Base-by-base conservation (phyloP, 73 alveolate species). In the Symbiodinium pilosum region DNA sequence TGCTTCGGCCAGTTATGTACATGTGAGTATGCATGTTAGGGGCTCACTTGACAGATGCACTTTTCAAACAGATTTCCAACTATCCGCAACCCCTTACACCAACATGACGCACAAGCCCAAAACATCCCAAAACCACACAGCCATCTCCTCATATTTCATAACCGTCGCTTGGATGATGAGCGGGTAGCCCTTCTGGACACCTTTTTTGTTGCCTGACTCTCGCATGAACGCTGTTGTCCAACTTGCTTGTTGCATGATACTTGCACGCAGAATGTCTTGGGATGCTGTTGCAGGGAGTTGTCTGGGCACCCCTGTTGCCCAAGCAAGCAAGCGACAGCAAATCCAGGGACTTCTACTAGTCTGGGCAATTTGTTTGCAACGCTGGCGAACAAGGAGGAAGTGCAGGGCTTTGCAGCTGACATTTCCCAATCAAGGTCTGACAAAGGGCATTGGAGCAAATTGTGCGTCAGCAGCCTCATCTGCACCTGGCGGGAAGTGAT, bases 391-490 rank as follows among this genome's bases (percentile, higher is more conserved):
- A n/a, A n/a, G n/a, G n/a, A n/a, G n/a, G n/a, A n/a, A n/a, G n/a
- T n/a, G n/a, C n/a, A n/a, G n/a, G n/a, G n/a, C n/a, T n/a, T n/a
- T n/a, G n/a, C n/a, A n/a, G n/a, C n/a, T n/a, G n/a, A n/a, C n/a
- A n/a, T n/a, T n/a, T n/a, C n/a, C n/a, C n/a, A n/a, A n/a, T n/a
- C n/a, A n/a, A n/a, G n/a, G n/a, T n/a, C n/a, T n/a, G n/a, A n/a
- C n/a, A n/a, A n/a, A n/a, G 1, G 43, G 56, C 97, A 91, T 91
- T 91, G 77, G 84, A 91, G 81, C 77, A 91, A 54, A 43, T 91
- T 91, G 77, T 91, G 97, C 30, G 97, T 91, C 97, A 91, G 42
- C 52, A 91, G 52, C 97, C 81, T 91, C 97, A 91, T 91, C 43
- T 9, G 56, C 30, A 24, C 85, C 85, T 73, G 41, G 44, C 44